Conservation (phyloP, 805 yeast species). For the Candida awuae region DNA sequence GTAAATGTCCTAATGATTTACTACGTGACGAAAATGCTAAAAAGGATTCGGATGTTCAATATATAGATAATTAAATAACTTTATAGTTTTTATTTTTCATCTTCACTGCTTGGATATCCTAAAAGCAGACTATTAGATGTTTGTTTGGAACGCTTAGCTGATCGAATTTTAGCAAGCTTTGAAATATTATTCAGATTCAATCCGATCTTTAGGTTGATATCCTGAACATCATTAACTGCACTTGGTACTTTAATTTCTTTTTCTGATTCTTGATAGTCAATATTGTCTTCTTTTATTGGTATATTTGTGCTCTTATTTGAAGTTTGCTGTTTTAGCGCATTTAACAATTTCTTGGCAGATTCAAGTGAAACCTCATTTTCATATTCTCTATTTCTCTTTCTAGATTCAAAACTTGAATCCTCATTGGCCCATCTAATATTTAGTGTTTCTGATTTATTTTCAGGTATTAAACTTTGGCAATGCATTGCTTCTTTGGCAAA, state of each 20-base stretch:
- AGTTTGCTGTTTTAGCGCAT: constrained; percentile 24
- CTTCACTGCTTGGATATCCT: constrained; percentile 12
- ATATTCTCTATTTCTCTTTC: constrained; percentile 39
- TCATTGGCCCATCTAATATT: constrained; percentile 83
- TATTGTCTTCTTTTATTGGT: neutral
- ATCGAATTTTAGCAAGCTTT: no score
- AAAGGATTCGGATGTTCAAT: neutral
- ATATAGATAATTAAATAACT: constrained; percentile 10
- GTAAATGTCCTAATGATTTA: constrained; percentile 36
- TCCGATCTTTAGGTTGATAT: no score
- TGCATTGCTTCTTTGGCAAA: constrained; percentile 95
- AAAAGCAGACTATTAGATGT: neutral
- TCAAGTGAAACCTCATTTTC: constrained; percentile 47
- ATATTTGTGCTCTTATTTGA: constrained; percentile 3
- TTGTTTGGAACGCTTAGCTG: no score
- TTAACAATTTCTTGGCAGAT: constrained; percentile 40
- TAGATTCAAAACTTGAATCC: constrained; percentile 71
- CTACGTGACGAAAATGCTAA: constrained; percentile 8
- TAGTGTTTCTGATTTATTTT: constrained; percentile 49
- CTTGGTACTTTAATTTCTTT: no score
- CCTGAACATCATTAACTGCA: no score
- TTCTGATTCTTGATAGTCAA: no score
- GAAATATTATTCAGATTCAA: no score
- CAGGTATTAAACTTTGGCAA: constrained; percentile 51
- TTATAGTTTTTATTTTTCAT: neutral